Base-by-base conservation (phyloP, 371 early-diverging fungal genomes). In the Cladochytrium tenue region DNA sequence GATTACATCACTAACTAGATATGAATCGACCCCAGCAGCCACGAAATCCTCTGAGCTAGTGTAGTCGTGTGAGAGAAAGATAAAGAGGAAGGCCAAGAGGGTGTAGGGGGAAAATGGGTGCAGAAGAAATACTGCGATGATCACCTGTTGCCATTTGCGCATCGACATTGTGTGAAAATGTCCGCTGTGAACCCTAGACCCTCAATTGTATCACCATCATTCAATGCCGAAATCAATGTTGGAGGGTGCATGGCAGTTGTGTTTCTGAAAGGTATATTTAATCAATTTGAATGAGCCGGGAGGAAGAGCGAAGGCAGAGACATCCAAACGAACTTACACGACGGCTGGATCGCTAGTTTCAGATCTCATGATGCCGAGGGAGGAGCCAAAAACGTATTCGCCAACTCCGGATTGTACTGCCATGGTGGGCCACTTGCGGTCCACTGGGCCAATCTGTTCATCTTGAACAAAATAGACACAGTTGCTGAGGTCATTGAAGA, bases 321-420 rank as follows among this genome's bases (percentile, higher is more conserved):
- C 62, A 32, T 31, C 26, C 15, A 61, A 50, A 15, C 7, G 32
- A 7, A 28, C 31, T 15, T 28, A 36, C 50, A 31, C 52, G 20
- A 53, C 56, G 30, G 60, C 60, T 20, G 33, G 53, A 17, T 56
- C 59, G 4, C 58, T 51, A 17, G 27, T 63, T 56, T 75, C 69
- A 1, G 76, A 75, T 32, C 67, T 50, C 66, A 70, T 51, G 51
- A 30, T 28, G 5, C 76, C 76, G 15, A 71, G 33, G 1, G 76
- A 53, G 13, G 66, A 56, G 20, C 76, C 76, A 65, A 75, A 75
- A 13, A 68, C 51, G 50, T 62, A 60, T 43, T 75, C 76, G 1
- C 64, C 62, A 31, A 68, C 61, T 17, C 76, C 76, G 32, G 51
- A 43, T 32, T 62, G 62, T 1, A 57, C 57, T 7, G 63, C 60